These are phyloP conservation scores for Saturnispora dispora DNA, from an alignment of 805 yeast genomes.

Conservation along the genomic window DNA sequence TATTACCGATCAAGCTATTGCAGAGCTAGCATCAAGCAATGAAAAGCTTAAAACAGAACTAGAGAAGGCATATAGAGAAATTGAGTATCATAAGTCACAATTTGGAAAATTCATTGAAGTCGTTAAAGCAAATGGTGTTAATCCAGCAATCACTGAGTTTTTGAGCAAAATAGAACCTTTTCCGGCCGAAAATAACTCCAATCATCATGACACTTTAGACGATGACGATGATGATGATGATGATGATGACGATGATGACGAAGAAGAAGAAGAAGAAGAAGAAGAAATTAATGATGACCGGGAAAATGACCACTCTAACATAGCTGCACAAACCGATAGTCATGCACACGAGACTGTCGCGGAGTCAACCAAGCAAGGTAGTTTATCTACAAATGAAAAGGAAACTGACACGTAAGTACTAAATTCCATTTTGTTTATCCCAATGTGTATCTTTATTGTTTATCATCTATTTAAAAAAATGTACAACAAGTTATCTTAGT, in stretches of 20 bases:
- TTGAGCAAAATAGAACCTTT: slow-evolving; percentile 6
- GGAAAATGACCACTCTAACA: background rate
- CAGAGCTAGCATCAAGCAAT: slow-evolving; percentile 75
- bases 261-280: background rate
- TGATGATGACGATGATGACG: slow-evolving; percentile 6
- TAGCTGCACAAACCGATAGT: background rate
- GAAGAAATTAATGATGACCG: background rate
- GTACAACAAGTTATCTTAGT: background rate
- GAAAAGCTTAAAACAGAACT: slow-evolving; percentile 82
- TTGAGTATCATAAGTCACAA: slow-evolving; percentile 68
- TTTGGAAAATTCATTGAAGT: slow-evolving; percentile 12
- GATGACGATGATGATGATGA: background rate
- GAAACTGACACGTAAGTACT: background rate
- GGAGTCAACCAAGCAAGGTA: background rate
- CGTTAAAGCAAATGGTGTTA: slow-evolving; percentile 9
- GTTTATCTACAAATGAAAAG: background rate
- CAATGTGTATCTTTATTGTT: background rate
- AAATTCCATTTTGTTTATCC: background rate
- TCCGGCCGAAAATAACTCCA: background rate
- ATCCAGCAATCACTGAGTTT: slow-evolving; percentile 10
- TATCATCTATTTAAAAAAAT: background rate
- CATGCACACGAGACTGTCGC: background rate
- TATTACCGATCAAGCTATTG: slow-evolving; percentile 82
- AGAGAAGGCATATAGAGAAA: slow-evolving; percentile 86
- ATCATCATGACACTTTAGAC: background rate